Conservation (phyloP, 305 asterid species). For the Solanum hybrid region DNA sequence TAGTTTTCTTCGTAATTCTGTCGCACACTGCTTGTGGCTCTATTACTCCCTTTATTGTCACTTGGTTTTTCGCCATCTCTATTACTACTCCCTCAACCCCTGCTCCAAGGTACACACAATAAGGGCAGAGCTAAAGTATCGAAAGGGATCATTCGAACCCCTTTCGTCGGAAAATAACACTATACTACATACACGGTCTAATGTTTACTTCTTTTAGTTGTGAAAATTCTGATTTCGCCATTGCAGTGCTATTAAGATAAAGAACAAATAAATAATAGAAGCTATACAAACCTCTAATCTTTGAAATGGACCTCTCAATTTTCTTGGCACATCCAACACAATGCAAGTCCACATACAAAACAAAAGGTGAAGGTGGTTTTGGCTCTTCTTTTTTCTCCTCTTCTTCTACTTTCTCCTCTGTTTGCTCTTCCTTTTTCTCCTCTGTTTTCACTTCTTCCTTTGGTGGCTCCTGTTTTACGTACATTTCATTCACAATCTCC, state of each 20-base stretch:
- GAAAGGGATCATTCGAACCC: background rate
- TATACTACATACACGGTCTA: background rate
- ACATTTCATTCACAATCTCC: background rate
- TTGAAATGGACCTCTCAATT: constrained; percentile 60
- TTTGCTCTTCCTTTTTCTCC: constrained; percentile 24
- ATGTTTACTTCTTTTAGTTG: background rate
- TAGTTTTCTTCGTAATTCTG: constrained; percentile 52
- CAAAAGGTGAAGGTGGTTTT: constrained; percentile 54
- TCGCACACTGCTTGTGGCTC: constrained; percentile 73
- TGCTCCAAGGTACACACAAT: background rate
- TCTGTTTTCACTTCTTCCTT: constrained; percentile 32
- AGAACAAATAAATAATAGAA: background rate
- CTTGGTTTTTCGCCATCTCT: constrained; percentile 59
- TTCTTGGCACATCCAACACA: constrained; percentile 91
- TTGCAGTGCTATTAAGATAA: background rate
- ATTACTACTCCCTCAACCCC: constrained; percentile 67
- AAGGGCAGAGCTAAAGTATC: background rate
- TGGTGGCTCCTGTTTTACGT: constrained; percentile 12
- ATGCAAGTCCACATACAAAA: constrained; percentile 69
- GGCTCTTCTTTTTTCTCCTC: constrained; percentile 42
- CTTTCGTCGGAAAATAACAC: background rate
- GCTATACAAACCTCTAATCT: constrained; percentile 48
- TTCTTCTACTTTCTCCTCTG: constrained; percentile 25
- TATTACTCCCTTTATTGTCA: constrained; percentile 70
- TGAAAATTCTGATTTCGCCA: background rate